Evolutionary conservation across 352 stramenopile genomes (phyloP).

Genomic region (Nothophytophthora sp.): DNA sequence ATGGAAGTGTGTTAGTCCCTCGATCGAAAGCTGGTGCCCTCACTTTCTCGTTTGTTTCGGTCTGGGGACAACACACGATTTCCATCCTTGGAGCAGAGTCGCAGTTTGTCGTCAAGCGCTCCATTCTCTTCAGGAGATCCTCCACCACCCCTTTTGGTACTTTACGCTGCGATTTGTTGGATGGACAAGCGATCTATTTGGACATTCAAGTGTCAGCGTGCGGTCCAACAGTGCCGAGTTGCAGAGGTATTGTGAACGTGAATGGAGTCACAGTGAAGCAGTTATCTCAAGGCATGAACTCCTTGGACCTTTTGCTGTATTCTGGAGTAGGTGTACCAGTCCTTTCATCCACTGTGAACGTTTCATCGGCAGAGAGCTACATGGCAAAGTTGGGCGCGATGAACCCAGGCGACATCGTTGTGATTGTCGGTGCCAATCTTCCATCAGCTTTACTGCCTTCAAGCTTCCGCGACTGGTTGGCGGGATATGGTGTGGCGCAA

Average conservation of each 20-base stretch:
- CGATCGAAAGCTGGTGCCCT: constrained; percentile 27
- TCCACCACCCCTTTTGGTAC: constrained; percentile 15
- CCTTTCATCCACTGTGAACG: constrained; percentile 1
- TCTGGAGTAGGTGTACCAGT: constrained; percentile 5
- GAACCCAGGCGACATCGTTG: constrained; percentile 4
- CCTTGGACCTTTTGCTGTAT: constrained; percentile 22
- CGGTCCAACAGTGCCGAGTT: constrained; percentile 12
- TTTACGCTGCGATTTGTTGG: constrained; percentile 55
- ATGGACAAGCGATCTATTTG: constrained; percentile 39
- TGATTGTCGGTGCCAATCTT: constrained; percentile 16
- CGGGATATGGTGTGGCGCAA: constrained; percentile 11
- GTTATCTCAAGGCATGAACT: constrained; percentile 11
- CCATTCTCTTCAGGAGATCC: constrained; percentile 45
- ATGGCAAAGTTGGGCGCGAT: constrained; percentile 12
- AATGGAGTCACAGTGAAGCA: constrained; percentile 15
- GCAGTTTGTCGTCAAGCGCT: constrained; percentile 32
- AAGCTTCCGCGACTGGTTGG: constrained; percentile 15
- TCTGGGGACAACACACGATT: constrained; percentile 35
- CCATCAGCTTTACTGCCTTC: constrained; percentile 1
- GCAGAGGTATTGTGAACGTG: constrained; percentile 3
- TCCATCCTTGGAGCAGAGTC: constrained; percentile 49
- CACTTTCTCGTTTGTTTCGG: constrained; percentile 42
- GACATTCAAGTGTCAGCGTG: constrained; percentile 36
- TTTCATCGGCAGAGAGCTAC: constrained; percentile 8
- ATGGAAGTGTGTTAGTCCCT: constrained; percentile 28